These are phyloP conservation scores for Entelexis paramagnoliae DNA, from an alignment of 1,139 yeast species.

Conservation along the genomic window DNA sequence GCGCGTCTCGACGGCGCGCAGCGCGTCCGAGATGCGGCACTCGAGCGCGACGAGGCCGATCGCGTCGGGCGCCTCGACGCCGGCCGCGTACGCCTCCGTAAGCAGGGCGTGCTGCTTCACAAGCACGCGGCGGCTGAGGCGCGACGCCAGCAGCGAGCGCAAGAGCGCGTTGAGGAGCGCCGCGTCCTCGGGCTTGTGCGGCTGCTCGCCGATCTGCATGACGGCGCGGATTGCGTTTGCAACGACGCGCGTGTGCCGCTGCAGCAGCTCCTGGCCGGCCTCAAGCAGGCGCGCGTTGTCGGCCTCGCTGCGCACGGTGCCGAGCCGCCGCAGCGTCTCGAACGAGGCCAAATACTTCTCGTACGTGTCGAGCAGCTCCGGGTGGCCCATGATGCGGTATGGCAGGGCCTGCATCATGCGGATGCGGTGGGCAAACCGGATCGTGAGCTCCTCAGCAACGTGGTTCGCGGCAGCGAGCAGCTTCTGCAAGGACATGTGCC, in stretches of 20 bases:
- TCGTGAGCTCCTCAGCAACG: conserved; percentile 74
- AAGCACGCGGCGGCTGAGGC: conserved; percentile 80
- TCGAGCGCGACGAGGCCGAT: conserved; percentile 79
- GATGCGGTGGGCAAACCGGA: conserved; percentile 69
- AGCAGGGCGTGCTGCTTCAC: conserved; percentile 83
- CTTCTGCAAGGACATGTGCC: conserved; percentile 66
- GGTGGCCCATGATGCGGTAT: conserved; percentile 72
- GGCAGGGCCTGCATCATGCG: conserved; percentile 73
- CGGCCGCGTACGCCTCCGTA: conserved; percentile 45
- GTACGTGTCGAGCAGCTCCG: conserved; percentile 75
- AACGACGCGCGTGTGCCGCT: conserved; percentile 65
- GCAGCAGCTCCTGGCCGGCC: conserved; percentile 49
- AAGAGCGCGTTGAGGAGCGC: conserved; percentile 58
- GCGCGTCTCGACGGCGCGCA: conserved; percentile 40
- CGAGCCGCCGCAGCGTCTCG: conserved; percentile 67
- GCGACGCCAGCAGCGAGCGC: conserved; percentile 66
- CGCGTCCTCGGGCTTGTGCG: conserved; percentile 40
- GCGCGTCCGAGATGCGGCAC: conserved; percentile 64
- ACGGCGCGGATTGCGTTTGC: conserved; percentile 93
- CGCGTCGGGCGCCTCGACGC: conserved; percentile 21
- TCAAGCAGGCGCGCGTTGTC: conserved; percentile 67
- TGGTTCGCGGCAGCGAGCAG: conserved; percentile 75
- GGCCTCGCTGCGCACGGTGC: conserved; percentile 52
- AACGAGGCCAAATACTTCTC: conserved; percentile 82
- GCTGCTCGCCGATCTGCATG: conserved; percentile 49